Conservation (phyloP, 768 basidiomycete species). For the Auricularia cornea region DNA sequence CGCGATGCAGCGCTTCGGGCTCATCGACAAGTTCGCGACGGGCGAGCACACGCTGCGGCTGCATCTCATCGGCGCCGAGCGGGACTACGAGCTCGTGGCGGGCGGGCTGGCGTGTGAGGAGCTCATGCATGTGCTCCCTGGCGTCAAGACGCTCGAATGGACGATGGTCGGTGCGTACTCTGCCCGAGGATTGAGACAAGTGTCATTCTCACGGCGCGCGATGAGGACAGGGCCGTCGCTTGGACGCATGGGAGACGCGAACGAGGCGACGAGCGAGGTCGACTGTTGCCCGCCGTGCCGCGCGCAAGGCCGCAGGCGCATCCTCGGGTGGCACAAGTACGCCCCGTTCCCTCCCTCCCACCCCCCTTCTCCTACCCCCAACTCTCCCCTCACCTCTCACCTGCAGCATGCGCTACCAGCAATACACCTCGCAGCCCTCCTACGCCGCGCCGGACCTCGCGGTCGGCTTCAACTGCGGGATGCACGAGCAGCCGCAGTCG, state of each 20-base stretch:
- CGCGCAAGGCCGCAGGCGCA: background rate
- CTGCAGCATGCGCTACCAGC: background rate
- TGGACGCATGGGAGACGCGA: background rate
- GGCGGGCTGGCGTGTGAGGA: background rate
- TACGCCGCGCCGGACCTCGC: background rate
- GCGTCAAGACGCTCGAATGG: background rate
- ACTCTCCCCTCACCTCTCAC: background rate
- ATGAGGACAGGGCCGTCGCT: background rate
- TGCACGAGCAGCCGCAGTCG: background rate
- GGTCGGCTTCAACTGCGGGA: background rate
- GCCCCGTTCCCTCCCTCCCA: background rate
- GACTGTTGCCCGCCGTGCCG: background rate
- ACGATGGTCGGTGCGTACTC: background rate
- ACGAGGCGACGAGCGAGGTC: background rate
- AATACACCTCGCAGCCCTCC: background rate
- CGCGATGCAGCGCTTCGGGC: background rate
- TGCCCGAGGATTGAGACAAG: no score
- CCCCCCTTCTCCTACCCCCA: background rate
- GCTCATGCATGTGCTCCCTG: background rate
- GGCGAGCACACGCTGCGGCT: background rate
- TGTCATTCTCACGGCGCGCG: no score
- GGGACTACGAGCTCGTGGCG: background rate
- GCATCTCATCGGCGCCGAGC: background rate
- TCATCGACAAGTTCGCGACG: background rate
- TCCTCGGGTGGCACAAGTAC: background rate